Base-by-base conservation (phyloP, 495 filamentous ascomycete species). In the Aspergillus egyptiacus region DNA sequence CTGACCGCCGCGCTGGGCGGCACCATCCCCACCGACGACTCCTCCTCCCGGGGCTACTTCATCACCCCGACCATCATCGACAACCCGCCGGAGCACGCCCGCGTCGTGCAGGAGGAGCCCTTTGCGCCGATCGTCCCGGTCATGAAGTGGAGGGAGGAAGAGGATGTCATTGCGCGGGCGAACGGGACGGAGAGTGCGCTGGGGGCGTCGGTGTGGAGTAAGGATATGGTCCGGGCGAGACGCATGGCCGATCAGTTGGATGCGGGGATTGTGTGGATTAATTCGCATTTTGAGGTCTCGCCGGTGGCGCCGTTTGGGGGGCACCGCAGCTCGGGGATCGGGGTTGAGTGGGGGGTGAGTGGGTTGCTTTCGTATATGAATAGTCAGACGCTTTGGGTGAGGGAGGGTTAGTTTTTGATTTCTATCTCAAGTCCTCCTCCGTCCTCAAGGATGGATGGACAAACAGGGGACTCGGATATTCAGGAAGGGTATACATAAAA, bases 321-420 rank as follows among this genome's bases (percentile, higher is more conserved):
- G 13, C 75, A 79, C 59, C 85, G 86, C 71, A 71, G 82, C 51
- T 78, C 73, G 49, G 84, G 84, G 1, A 76, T 84, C 48, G 83
- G 83, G 3, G 76, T 76, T 14, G 84, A 85, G 63, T 78, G 80
- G 66, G 77, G 78, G 2, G 64, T 70, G 47, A 71, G 73, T 44
- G 83, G 83, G 2, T 54, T 85, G 52, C 62, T 80, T 48, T 65
- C 66, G n/a, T 86, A 79, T 56, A 72, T 68, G 40, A 80, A 84
- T 45, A 72, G 75, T n/a, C 74, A 82, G 64, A 63, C 51, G 40
- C 25, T 65, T 1, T 58, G 52, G 32, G 18, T 46, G 32, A 61
- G 52, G 50, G 49, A 42, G 37, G 48, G 19, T 5, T 50, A 50
- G 36, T n/a, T n/a, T n/a, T n/a, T n/a, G n/a, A n/a, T n/a, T n/a